These are phyloP conservation scores for Linnemannia elongata DNA, from an alignment of 192 early-diverging fungal genomes.

Conservation along the genomic window DNA sequence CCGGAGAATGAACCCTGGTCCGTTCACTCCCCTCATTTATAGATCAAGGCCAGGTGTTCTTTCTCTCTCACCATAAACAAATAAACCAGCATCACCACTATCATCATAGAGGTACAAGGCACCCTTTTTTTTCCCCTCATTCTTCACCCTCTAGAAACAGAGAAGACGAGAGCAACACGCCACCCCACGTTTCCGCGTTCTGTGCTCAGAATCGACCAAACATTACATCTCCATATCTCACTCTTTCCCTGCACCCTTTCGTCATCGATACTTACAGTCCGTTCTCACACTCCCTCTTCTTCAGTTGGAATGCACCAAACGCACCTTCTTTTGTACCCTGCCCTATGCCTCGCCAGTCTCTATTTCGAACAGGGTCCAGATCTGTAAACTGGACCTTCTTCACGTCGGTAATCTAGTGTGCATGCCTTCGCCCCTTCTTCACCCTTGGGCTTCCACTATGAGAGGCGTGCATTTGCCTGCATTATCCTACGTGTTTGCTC, in stretches of 20 bases:
- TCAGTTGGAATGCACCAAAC: neutral
- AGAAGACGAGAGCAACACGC: neutral
- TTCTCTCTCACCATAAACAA: neutral
- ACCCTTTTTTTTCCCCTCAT: too few relatives aligned
- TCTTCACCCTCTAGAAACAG: too few relatives aligned
- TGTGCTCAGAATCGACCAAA: neutral
- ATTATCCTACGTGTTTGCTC: too few relatives aligned
- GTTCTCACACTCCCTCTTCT: neutral
- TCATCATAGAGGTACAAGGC: too few relatives aligned
- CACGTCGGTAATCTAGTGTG: too few relatives aligned
- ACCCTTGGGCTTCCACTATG: too few relatives aligned
- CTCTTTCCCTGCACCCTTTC: neutral
- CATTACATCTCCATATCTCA: too few relatives aligned
- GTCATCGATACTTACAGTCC: neutral
- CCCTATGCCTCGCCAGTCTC: too few relatives aligned
- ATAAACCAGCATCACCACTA: neutral
- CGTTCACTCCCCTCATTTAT: neutral
- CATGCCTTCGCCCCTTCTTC: too few relatives aligned
- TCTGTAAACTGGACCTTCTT: too few relatives aligned
- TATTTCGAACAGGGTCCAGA: too few relatives aligned
- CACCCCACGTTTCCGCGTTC: neutral
- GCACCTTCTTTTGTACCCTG: neutral
- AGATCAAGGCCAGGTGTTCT: neutral
- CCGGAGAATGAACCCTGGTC: constrained; percentile 8
- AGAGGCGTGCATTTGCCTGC: too few relatives aligned